phyloP scores from a whole-genome alignment of 2,329 filamentous ascomycete species.

The Plenodomus tracheiphilus region DNA sequence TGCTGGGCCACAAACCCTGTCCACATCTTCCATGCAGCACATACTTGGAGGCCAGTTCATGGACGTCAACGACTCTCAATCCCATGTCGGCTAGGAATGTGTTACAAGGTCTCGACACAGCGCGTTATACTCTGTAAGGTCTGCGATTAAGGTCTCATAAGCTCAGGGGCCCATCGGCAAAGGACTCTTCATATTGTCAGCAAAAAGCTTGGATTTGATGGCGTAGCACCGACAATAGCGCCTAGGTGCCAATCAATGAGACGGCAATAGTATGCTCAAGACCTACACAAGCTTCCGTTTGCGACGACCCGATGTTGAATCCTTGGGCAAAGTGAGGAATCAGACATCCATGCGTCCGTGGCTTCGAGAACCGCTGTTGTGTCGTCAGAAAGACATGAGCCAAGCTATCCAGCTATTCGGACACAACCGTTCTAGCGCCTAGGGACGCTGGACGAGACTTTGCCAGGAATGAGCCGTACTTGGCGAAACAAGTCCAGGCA shows the following conservation, averaged over 20 bases:
- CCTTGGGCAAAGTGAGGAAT: constrained; percentile 15
- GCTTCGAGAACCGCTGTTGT: not conserved
- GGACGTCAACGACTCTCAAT: no score
- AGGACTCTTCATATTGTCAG: not conserved
- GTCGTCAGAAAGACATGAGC: constrained; percentile 4
- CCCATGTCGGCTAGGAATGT: no score
- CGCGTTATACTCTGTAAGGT: no score
- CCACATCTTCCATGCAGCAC: constrained; percentile 3
- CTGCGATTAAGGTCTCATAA: not conserved
- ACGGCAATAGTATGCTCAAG: not conserved
- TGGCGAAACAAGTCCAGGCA: constrained; percentile 4
- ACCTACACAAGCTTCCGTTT: constrained; percentile 4
- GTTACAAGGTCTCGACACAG: no score
- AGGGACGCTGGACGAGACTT: constrained; percentile 11
- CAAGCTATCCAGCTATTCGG: constrained; percentile 3
- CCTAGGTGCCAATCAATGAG: not conserved
- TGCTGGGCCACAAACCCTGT: constrained; percentile 5
- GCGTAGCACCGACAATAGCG: not conserved
- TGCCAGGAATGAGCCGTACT: constrained; percentile 17
- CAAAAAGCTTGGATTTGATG: not conserved
- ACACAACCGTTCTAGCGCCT: constrained; percentile 10
- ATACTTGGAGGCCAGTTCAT: not conserved
- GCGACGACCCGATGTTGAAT: constrained; percentile 6
- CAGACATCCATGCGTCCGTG: not conserved
- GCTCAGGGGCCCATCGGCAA: not conserved